phyloP scores from a whole-genome alignment of 768 basidiomycete species.

The Mycena albidolilacea region DNA sequence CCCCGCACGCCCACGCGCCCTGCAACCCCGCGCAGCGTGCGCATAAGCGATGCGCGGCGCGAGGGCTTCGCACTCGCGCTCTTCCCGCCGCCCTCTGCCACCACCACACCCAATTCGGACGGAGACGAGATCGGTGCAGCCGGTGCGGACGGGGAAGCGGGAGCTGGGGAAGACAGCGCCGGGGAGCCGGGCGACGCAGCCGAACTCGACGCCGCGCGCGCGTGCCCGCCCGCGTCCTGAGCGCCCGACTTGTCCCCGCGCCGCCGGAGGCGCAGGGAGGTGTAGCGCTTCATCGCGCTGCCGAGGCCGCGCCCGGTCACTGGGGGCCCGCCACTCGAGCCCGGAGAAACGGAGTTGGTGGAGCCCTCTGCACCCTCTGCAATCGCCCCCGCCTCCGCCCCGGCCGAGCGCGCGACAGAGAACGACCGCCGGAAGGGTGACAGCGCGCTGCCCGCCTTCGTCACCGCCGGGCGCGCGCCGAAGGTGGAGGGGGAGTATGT shows the following conservation, averaged over 20 bases:
- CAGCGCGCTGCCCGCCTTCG: background rate
- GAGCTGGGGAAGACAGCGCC: background rate
- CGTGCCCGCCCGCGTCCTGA: background rate
- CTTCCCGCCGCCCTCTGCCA: no score
- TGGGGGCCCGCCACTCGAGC: background rate
- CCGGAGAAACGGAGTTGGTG: background rate
- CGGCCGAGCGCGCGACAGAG: background rate
- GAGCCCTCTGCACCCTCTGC: no score
- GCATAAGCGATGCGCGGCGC: conserved; percentile 40
- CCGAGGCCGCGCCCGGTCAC: background rate
- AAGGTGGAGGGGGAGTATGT: background rate
- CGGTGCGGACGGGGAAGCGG: background rate
- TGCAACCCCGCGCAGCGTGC: conserved; percentile 48
- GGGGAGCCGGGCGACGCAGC: no score
- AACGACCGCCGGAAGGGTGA: background rate
- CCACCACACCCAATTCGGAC: background rate
- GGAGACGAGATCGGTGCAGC: no score
- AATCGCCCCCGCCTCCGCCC: no score
- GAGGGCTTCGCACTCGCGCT: background rate
- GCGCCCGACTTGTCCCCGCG: background rate
- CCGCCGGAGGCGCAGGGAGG: background rate
- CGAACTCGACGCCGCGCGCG: background rate
- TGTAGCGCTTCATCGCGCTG: background rate
- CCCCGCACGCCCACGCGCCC: conserved; percentile 41
- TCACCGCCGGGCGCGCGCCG: background rate